A percentile compares a stretch with the other conserved stretches of the same genome.
Conservation (phyloP, 306 rosid genomes). For the Inga laurina region DNA sequence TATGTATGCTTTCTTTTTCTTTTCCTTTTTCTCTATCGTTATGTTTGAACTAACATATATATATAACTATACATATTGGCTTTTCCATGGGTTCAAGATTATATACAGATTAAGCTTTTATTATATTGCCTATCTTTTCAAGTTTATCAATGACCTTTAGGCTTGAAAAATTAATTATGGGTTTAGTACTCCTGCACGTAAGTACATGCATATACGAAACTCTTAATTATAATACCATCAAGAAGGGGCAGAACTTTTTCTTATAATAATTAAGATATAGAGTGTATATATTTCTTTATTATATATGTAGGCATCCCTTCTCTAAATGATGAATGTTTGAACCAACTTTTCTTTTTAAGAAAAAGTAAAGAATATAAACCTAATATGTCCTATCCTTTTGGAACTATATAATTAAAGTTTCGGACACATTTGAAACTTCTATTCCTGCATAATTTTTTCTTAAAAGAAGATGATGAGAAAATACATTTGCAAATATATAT, state of each 20-base stretch:
- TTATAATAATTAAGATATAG: no score
- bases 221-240: neutral
- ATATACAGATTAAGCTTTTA: neutral
- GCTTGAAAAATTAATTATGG: neutral
- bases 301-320: neutral
- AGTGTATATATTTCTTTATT: no score
- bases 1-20: neutral
- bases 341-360: neutral
- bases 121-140: neutral
- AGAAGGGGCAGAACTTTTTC: neutral
- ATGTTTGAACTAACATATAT: neutral
- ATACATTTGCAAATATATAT: neutral
- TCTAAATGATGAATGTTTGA: neutral
- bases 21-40: neutral
- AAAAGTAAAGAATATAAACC: neutral
- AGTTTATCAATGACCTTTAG: neutral
- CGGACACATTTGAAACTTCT: neutral
- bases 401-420: no score
- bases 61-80: neutral
- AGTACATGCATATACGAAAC: neutral
- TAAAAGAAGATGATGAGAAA: neutral
- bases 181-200: neutral
- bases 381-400: neutral
- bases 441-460: neutral
- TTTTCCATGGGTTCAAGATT: neutral